phyloP scores from a whole-genome alignment of 2,329 filamentous ascomycete genomes.

The Pseudocercospora crystallina region DNA sequence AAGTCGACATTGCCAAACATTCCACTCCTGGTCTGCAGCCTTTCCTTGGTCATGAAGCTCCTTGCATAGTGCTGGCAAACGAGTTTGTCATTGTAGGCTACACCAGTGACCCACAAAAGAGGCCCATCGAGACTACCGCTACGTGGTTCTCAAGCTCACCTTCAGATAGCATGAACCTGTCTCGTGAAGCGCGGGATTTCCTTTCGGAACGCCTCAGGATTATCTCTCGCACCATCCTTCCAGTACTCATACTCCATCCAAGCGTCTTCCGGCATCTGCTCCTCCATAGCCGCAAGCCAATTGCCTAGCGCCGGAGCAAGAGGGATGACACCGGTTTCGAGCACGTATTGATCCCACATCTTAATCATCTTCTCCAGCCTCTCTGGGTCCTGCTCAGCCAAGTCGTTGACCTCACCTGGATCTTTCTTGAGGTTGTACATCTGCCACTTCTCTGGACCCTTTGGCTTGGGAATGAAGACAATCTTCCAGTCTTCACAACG shows the following conservation, averaged over 20 bases:
- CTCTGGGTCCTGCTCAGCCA: slow-evolving; percentile 41
- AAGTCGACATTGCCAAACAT: no score
- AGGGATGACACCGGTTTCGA: slow-evolving; percentile 61
- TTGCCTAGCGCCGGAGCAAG: slow-evolving; percentile 58
- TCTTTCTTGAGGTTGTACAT: slow-evolving; percentile 56
- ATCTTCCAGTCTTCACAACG: slow-evolving; percentile 60
- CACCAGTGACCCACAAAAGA: no score
- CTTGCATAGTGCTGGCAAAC: no score
- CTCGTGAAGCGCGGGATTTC: slow-evolving; percentile 34
- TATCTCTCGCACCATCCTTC: slow-evolving; percentile 52
- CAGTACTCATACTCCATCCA: slow-evolving; percentile 69
- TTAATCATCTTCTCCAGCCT: slow-evolving; percentile 51
- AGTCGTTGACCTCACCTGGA: slow-evolving; percentile 49
- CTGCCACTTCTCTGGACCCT: slow-evolving; percentile 58
- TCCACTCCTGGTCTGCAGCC: no score
- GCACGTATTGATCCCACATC: slow-evolving; percentile 58
- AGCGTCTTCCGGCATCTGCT: slow-evolving; percentile 64
- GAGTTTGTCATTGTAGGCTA: no score
- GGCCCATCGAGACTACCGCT: no score
- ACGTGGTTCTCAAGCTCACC: not conserved
- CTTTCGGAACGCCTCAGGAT: slow-evolving; percentile 37
- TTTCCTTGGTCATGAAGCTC: no score
- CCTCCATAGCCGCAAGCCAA: slow-evolving; percentile 61
- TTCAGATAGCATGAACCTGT: slow-evolving; percentile 25
- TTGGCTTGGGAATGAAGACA: slow-evolving; percentile 57